Base-by-base conservation (phyloP, 2,329 filamentous ascomycete species). In the Nemania bipapillata region DNA sequence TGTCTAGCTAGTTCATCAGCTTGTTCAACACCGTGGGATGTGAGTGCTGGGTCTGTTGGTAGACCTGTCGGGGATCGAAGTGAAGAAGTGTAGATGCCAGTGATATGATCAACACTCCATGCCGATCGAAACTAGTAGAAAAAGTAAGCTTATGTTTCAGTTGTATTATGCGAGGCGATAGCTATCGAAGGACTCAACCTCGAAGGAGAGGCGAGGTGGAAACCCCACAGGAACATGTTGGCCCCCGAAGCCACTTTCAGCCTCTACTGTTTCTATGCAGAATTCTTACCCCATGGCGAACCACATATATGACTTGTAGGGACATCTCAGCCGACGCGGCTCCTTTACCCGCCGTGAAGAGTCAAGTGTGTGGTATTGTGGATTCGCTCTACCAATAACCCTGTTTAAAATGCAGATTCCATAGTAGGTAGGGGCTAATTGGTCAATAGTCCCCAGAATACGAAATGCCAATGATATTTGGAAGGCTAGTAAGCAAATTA, bases 31-130 rank as follows among this genome's bases (percentile, higher is more conserved):
- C 96, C 96, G 77, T 98, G 91, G 24, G 92, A 89, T 7, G 94
- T 94, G 74, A 99, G 86, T 9, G 93, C 90, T 53, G 94, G 94
- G 78, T 99, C 96, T 28, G 92, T 91, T 3, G 94, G 86, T 71
- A 97, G 94, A 61, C 92, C 92, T 5, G 96, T 98, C 0, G 96
- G 95, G 42, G 92, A 93, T 49, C 86, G 89, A 72, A 96, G 89
- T 66, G 85, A 85, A 26, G 91, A 84, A 62, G 86, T 87, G 83
- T 98, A 98, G 74, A 86, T 86, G 61, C 96, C 95, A 42, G 92
- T 95, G 69, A 86, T 83, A 53, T 90, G 89, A 81, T 98, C 90
- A 69, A 98, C 92, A 50, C 89, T 88, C 93, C 94, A 98, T 79
- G 92, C 94, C 72, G 92, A 91, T 70, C 96, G 93, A 81, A 97